Evolutionary conservation across 768 basidiomycete genomes (phyloP), one percentile per base, ranked within the genome.

Genomic region (Cubamyces lactineus): DNA sequence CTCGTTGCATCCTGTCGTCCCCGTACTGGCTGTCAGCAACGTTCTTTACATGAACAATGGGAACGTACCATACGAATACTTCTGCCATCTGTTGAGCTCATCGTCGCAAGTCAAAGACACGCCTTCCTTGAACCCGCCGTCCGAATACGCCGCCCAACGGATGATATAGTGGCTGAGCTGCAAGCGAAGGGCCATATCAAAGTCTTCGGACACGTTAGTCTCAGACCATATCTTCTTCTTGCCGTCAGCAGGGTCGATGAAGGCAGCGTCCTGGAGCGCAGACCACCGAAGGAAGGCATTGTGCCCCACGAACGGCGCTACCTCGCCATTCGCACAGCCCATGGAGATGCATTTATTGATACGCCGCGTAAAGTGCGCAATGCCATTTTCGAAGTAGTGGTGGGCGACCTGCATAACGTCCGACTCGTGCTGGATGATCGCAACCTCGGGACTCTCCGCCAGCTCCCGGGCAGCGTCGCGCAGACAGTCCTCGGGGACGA

Each of bases 261-360:
- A 90, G 24, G 89, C 84, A 1, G 91, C 91, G 61, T 95, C 94
- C 72, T 96, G 94, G 30, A 95, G 77, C 2, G 94, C 94, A 4
- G 86, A 84, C 94, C 94, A 96, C n/a, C 93, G 85, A 52, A 96
- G 79, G 74, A 95, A 96, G 8, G 92, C 92, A 64, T 94, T 92
- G 73, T 94, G 91, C 5, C 91, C 91, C 53, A 93, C 91, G 66
- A 92, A 92, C 1, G 91, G 91, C 48, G 87, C 87, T 30, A 91
- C 84, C 70, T 92, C 90, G 30, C 91, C 91, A 64, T 92, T 92
- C 3, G 91, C 88, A 68, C 85, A 86, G 11, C 85, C 84, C 81
- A 92, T 85, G 0, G 90, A 88, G 45, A 92, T 92, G 70, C 83
- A 86, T 72, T 85, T 86, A 73, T 95, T 94, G 76, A 96, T 92